Base-by-base conservation (phyloP, 1,139 yeast species). In the Pichia sp. region DNA sequence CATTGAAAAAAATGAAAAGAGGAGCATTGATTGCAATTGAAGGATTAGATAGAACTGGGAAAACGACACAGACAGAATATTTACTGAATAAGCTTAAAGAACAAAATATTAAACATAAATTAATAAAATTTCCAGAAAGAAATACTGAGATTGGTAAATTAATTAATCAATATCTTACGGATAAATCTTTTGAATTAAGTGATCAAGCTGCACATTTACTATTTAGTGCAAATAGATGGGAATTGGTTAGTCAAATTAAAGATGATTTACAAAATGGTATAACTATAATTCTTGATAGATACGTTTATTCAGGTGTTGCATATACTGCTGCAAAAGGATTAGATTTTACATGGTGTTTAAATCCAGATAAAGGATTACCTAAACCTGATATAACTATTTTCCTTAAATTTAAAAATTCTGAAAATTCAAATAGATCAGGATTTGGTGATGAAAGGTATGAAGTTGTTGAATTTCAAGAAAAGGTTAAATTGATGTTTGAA, bases 171-270 rank as follows among this genome's bases (percentile, higher is more conserved):
- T 92, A 90, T 63, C 72, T 94, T 39, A 75, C 79, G 3, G 75
- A 81, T 56, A 62, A 69, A 31, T 49, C 64, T 0, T 75, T 75
- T 52, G 54, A 67, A 10, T 65, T 88, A 37, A 77, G 81, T 33
- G 94, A 86, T 60, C 83, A 88, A 64, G 73, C 96, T 0, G 83
- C 89, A 9, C 99, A 94, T 66, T 71, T 94, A 39, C 70, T 94
- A 38, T 94, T 94, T 65, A 81, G 90, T 58, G 97, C 98, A 2
- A 94, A 94, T 62, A 68, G 99, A 55, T 94, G 98, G 98, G 98
- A 92, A 66, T 63, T 79, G 34, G 75, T 74, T 5, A 66, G 71
- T 1, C 64, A 66, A n/a, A 78, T 94, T 5, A 60, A 66, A 8
- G 52, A 63, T 1, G 63, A 69, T 25, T 66, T 90, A 38, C 61